Base-by-base conservation (phyloP, 164 flowering plant species). In the Stephania yunnanensis region DNA sequence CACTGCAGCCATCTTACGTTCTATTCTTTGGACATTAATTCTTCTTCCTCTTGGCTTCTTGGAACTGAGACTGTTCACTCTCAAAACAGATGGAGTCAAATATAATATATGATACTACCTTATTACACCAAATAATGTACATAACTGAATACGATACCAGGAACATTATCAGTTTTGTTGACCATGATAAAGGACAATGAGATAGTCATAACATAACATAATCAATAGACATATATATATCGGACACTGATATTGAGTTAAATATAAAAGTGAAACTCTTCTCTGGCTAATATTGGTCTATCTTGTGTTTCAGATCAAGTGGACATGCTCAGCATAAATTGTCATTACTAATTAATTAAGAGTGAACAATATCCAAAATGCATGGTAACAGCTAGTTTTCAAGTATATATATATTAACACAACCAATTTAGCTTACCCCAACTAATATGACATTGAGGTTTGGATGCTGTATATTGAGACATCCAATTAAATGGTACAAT, bases 1-100 rank as follows among this genome's bases (percentile, higher is more conserved):
- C 22, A 88, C 97, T 2, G 90, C 90, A 77, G 94, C 97, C 97
- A 90, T 90, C 81, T 89, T 91, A 22, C 89, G 86, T 78, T 89
- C 91, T 68, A 89, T 81, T 65, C 83, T 80, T 81, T 80, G 69
- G 10, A 75, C 75, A 2, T 22, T 25, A 25, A 25, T 25, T 74
- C 80, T 86, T 87, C 85, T 84, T 87, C 83, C 79, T 81, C 1
- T 85, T 87, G 31, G 92, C 95, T 79, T 83, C 95, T 80, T 87
- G 89, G 81, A 88, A 1, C 74, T 78, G 88, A 73, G 78, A 74
- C 91, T 88, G 87, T 63, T 58, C 48, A 64, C n/a, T 25, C 15
- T 22, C 71, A 71, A 72, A 70, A 61, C 7, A 5, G 22, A 68
- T 29, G 52, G 19, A 10, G 52, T 46, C 19, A n/a, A 2, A 52